phyloP scores from a whole-genome alignment of 441 rosid genomes.

The Daphne laureola region DNA sequence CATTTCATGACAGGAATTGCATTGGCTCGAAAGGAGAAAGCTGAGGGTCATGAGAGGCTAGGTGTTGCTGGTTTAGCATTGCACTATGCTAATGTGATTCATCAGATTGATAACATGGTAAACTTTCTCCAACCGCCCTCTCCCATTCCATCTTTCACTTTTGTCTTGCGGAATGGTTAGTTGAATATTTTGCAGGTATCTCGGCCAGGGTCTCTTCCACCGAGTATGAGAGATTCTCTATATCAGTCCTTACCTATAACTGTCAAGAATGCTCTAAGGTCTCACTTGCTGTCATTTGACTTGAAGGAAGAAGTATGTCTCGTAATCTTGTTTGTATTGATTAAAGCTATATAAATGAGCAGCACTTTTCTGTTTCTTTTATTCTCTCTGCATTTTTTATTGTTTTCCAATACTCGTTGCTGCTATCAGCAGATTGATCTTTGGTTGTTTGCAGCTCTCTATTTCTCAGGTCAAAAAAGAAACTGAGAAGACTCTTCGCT shows the following conservation, averaged over 20 bases:
- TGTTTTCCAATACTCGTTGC: constrained; percentile 5
- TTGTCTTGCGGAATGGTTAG: constrained; percentile 3
- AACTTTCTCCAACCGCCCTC: constrained; percentile 19
- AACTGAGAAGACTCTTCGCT: constrained; percentile 75
- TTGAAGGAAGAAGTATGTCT: constrained; percentile 58
- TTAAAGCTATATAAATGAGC: background rate
- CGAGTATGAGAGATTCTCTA: constrained; percentile 67
- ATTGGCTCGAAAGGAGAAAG: constrained; percentile 21
- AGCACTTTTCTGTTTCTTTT: background rate
- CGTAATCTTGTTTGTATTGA: background rate
- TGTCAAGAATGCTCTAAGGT: constrained; percentile 66
- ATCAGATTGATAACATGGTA: constrained; percentile 85
- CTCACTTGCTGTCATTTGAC: constrained; percentile 38
- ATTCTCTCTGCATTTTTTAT: constrained; percentile 8
- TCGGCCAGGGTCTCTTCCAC: constrained; percentile 71
- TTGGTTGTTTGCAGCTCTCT: constrained; percentile 49
- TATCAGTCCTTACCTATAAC: constrained; percentile 65
- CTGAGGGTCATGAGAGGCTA: constrained; percentile 36
- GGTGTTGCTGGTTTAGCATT: constrained; percentile 86
- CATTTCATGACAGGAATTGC: constrained; percentile 24
- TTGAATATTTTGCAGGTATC: constrained; percentile 40
- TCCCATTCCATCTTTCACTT: constrained; percentile 4
- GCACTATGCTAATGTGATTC: constrained; percentile 87
- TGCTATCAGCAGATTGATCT: constrained; percentile 3
- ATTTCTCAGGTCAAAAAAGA: constrained; percentile 60